Base-by-base conservation (phyloP, 371 early-diverging fungal genomes). In the Mortierella sp. region DNA sequence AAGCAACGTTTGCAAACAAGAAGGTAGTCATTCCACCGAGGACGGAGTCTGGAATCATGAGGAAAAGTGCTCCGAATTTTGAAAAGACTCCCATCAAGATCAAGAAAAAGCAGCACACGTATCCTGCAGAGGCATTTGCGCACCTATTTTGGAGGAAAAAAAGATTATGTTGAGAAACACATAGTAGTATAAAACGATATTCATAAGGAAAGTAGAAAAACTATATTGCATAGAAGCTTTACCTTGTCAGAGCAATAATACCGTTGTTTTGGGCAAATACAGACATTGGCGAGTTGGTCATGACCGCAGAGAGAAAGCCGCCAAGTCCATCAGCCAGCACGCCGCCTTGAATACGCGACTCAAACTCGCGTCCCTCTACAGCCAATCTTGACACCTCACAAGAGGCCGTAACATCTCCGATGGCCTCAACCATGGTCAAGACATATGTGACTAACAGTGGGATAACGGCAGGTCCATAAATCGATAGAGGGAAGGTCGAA, bases 201-300 rank as follows among this genome's bases (percentile, higher is more conserved):
- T 18, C 20, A 20, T 47, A 5, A 1, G 9, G 14, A 43, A 43
- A 43, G 1, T 18, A 20, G 20, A 20, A 47, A 14, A 20, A 20
- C 0, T 14, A 20, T 5, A 20, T 47, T 0, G 16, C 12, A n/a
- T 6, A 18, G 35, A 60, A 60, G 18, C 30, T 30, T 58, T 75
- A 75, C 71, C 77, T 67, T 16, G 77, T 90, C 67, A 88, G 64
- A 20, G 91, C 90, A 62, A 90, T 83, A 51, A 90, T 86, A 72
- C 90, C 90, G 62, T 90, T 91, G 72, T 90, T 90, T 70, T 91
- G 90, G 0, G 91, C 89, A 87, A 91, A 90, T 1, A 89, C 88
- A 11, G 89, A 87, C 71, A 90, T 70, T 43, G 91, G 91, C 58
- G 84, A 84, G 67, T 90, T 88, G 47, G 91, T 91, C 87, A 88